phyloP scores from a whole-genome alignment of 176 grass and related monocot genomes.

The Areca catechu region DNA sequence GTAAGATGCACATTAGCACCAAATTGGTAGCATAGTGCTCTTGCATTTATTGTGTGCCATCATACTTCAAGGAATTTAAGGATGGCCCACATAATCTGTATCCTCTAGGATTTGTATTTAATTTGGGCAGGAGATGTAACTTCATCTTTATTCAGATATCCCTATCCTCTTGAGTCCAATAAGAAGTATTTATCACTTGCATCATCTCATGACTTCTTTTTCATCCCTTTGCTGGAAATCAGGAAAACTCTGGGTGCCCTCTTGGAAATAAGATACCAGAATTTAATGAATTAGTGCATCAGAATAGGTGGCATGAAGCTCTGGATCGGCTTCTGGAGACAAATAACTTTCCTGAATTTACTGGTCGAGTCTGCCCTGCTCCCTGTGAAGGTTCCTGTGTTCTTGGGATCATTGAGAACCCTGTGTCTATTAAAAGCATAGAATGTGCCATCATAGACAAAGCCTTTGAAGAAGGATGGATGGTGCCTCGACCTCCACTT shows the following conservation, averaged over 20 bases:
- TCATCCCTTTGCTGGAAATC: constrained; percentile 1
- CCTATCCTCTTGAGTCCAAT: too few relatives aligned
- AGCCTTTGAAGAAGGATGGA: constrained; percentile 93
- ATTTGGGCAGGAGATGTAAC: too few relatives aligned
- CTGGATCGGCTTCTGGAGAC: constrained; percentile 90
- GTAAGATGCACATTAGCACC: too few relatives aligned
- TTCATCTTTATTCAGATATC: too few relatives aligned
- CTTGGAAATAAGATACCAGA: constrained; percentile 99
- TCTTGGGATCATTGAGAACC: constrained; percentile 96
- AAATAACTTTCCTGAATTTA: constrained; percentile 99
- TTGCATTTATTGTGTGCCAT: too few relatives aligned
- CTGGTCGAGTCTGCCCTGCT: constrained; percentile 93
- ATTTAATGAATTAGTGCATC: constrained; percentile 94
- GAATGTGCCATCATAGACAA: constrained; percentile 98
- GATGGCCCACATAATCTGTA: too few relatives aligned
- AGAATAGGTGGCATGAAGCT: constrained; percentile 89
- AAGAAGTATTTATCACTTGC: too few relatives aligned
- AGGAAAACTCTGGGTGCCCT: constrained; percentile 94
- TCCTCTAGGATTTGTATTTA: too few relatives aligned
- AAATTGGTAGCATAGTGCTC: too few relatives aligned
- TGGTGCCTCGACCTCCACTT: constrained; percentile 83
- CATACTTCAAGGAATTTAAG: too few relatives aligned
- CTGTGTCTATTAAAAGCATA: constrained; percentile 98
- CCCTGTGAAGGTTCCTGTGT: constrained; percentile 98
- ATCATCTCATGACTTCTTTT: too few relatives aligned